phyloP scores from a whole-genome alignment of 306 rosid species.

The Cucurbita argyrosperma region DNA sequence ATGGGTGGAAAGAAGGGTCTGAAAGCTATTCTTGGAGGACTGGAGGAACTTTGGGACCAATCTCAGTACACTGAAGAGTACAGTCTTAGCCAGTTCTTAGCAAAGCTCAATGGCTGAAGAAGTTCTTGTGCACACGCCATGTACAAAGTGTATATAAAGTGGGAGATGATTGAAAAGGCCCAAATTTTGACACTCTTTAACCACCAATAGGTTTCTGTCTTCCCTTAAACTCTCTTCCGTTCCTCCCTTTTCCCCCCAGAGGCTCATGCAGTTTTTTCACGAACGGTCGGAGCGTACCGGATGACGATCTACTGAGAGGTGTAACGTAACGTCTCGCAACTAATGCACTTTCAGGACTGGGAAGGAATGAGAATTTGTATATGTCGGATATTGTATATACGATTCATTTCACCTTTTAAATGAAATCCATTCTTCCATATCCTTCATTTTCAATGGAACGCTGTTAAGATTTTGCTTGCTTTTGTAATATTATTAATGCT shows the following conservation, averaged over 20 bases:
- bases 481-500: neutral
- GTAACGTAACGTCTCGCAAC: neutral
- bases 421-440: conserved; percentile 2
- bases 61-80: conserved; percentile 91
- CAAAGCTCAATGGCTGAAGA: conserved; percentile 83
- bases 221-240: neutral
- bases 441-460: neutral
- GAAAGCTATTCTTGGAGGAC: conserved; percentile 86
- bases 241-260: neutral
- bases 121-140: neutral
- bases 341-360: neutral
- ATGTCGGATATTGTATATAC: conserved; percentile 6
- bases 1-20: conserved; percentile 64
- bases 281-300: neutral
- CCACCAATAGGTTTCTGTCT: neutral
- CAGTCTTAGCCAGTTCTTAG: conserved; percentile 70
- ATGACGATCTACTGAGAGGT: neutral
- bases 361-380: conserved; percentile 3
- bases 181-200: conserved; percentile 26
- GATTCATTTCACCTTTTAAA: conserved; percentile 3
- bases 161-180: conserved; percentile 14
- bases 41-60: conserved; percentile 93
- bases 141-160: conserved; percentile 20
- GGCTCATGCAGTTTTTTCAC: neutral
- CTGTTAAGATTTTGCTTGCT: neutral